Percentiles rank a stretch among this genome's conserved stretches.
Evolutionary conservation across 1,284 basidiomycete species (phyloP).

Genomic region (Xerocomus amazonicus): DNA sequence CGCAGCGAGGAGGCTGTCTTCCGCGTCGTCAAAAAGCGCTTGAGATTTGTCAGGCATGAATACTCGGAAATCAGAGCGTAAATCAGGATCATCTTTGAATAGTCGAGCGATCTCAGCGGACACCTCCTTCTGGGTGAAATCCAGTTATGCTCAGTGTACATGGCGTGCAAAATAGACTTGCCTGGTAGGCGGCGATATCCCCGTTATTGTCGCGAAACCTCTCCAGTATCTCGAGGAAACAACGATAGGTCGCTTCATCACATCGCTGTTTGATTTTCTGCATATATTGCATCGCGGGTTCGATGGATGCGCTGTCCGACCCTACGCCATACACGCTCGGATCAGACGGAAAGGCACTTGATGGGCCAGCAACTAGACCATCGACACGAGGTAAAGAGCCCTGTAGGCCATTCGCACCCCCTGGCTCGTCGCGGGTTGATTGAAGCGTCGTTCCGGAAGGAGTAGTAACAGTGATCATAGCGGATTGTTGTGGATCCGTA

Average conservation of each 20-base stretch:
- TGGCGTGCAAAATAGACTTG: slow-evolving; percentile 38
- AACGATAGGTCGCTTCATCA: slow-evolving; percentile 90
- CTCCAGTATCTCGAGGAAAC: slow-evolving; percentile 91
- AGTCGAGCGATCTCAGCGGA: slow-evolving; percentile 82
- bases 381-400: slow-evolving; percentile 16
- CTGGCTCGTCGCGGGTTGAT: slow-evolving; percentile 39
- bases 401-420: slow-evolving; percentile 6
- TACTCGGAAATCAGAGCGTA: slow-evolving; percentile 87
- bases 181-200: slow-evolving; percentile 66
- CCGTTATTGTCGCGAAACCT: slow-evolving; percentile 54
- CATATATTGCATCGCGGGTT: slow-evolving; percentile 89
- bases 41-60: slow-evolving; percentile 78
- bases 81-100: slow-evolving; percentile 86
- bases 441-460: slow-evolving; percentile 60
- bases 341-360: slow-evolving; percentile 17
- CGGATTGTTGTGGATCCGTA: slow-evolving; percentile 52
- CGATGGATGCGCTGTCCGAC: slow-evolving; percentile 45
- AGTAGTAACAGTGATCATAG: slow-evolving; percentile 85
- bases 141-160: slow-evolving; percentile 40
- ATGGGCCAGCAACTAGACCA: slow-evolving; percentile 6
- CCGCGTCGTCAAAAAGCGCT: slow-evolving; percentile 45
- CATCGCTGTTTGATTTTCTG: slow-evolving; percentile 97
- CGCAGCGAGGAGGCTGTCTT: slow-evolving; percentile 26
- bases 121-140: slow-evolving; percentile 57
- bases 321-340: slow-evolving; percentile 25